A percentile compares a stretch with the other conserved stretches of the same genome.
Conservation (phyloP, 345 rosid genomes). For the Gossypium raimondii region DNA sequence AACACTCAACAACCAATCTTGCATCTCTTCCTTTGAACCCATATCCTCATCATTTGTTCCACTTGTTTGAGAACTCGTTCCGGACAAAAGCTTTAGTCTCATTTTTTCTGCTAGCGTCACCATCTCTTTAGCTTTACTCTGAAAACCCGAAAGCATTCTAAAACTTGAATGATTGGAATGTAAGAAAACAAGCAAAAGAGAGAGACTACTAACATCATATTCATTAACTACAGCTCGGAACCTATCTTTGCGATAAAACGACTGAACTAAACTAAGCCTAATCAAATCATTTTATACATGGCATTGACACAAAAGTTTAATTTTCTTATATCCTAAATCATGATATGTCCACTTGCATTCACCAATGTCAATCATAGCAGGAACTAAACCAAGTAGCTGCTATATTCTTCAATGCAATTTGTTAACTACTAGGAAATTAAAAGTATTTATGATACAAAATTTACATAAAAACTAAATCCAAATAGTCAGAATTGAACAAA, state of each 20-base stretch:
- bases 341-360: not conserved
- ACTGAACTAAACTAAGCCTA: not conserved
- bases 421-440: not conserved
- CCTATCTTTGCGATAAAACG: not conserved
- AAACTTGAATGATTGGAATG: constrained; percentile 13
- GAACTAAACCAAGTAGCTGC: not conserved
- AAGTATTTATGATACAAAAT: not conserved
- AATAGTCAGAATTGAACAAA: not conserved
- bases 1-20: constrained; percentile 90
- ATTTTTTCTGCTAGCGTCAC: constrained; percentile 86
- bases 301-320: not conserved
- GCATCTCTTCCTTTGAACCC: constrained; percentile 95
- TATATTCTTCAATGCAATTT: not conserved
- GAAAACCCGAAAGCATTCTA: constrained; percentile 24
- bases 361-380: not conserved
- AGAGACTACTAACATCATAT: not conserved
- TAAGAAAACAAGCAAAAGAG: not conserved
- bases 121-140: constrained; percentile 96
- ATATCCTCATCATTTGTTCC: constrained; percentile 66
- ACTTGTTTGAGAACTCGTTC: constrained; percentile 48
- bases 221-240: constrained; percentile 3
- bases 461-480: not conserved
- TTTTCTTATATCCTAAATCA: not conserved
- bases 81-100: constrained; percentile 84
- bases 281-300: not conserved